These are phyloP conservation scores for Rhizophlyctis rosea DNA, from an alignment of 192 early-diverging fungal species.

Conservation along the genomic window DNA sequence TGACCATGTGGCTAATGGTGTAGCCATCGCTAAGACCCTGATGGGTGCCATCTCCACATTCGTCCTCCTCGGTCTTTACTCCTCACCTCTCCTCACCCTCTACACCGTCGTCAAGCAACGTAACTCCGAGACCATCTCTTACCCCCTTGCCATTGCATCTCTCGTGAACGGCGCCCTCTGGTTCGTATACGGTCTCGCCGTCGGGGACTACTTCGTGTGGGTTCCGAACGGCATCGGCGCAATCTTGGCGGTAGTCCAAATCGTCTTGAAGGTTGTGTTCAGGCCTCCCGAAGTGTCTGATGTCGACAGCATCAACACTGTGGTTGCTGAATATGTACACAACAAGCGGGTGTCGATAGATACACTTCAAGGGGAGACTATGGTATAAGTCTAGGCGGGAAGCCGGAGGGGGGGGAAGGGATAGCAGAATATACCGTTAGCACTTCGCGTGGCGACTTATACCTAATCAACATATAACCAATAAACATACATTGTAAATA, in stretches of 20 bases:
- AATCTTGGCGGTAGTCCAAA: constrained; percentile 3
- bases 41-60: constrained; percentile 5
- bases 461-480: no score
- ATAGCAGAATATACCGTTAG: no score
- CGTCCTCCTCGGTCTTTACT: constrained; percentile 11
- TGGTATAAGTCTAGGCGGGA: no score
- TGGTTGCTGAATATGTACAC: no score
- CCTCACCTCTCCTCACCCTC: constrained; percentile 15
- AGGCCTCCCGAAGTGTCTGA: not conserved
- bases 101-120: constrained; percentile 10
- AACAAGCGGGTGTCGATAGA: no score
- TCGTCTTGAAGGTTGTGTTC: not conserved
- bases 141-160: constrained; percentile 1
- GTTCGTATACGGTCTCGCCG: constrained; percentile 9
- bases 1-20: no score
- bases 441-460: no score
- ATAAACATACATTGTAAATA: no score
- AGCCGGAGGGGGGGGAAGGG: no score
- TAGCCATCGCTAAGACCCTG: not conserved
- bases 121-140: constrained; percentile 1
- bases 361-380: no score
- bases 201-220: constrained; percentile 15
- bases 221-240: constrained; percentile 11
- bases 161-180: constrained; percentile 3
- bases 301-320: not conserved